A percentile compares a stretch with the other conserved stretches of the same genome.
phyloP scores from a whole-genome alignment of 768 basidiomycete genomes.

The Suillus decipiens region DNA sequence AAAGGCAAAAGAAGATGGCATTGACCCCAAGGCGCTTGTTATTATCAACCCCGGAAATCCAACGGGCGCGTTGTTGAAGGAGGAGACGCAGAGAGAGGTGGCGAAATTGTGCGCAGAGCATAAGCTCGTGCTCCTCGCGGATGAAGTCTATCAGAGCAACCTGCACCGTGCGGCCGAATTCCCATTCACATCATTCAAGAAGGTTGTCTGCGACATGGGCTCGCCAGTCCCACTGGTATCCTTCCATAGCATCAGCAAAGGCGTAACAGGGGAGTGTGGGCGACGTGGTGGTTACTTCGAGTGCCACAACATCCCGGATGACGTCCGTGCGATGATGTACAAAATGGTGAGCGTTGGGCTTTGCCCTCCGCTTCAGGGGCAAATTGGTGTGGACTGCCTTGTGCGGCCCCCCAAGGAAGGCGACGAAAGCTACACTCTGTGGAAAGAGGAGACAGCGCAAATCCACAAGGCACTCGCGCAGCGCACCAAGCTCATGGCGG shows the following conservation, averaged over 20 bases:
- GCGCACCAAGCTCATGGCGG: constrained; percentile 73
- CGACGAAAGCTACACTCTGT: constrained; percentile 73
- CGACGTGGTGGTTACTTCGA: constrained; percentile 98
- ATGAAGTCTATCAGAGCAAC: constrained; percentile 98
- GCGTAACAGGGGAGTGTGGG: constrained; percentile 94
- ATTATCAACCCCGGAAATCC: constrained; percentile 99
- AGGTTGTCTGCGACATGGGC: constrained; percentile 65
- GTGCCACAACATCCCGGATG: constrained; percentile 75
- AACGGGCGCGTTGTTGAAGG: constrained; percentile 82
- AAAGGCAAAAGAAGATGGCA: constrained; percentile 61
- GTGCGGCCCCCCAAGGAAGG: constrained; percentile 86
- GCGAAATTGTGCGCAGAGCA: constrained; percentile 86
- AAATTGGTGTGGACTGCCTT: constrained; percentile 93
- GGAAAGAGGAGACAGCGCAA: constrained; percentile 79
- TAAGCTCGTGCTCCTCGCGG: constrained; percentile 86
- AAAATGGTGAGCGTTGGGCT: constrained; percentile 93
- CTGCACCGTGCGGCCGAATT: constrained; percentile 68
- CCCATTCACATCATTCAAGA: constrained; percentile 93
- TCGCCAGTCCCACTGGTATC: constrained; percentile 86
- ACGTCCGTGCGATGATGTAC: constrained; percentile 85
- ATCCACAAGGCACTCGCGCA: constrained; percentile 75
- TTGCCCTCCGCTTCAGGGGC: constrained; percentile 88
- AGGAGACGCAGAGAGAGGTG: constrained; percentile 68
- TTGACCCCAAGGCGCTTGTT: constrained; percentile 80
- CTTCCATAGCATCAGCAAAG: constrained; percentile 98